Conservation (phyloP, 1,284 basidiomycete genomes). For the Afroboletus lepidellus region DNA sequence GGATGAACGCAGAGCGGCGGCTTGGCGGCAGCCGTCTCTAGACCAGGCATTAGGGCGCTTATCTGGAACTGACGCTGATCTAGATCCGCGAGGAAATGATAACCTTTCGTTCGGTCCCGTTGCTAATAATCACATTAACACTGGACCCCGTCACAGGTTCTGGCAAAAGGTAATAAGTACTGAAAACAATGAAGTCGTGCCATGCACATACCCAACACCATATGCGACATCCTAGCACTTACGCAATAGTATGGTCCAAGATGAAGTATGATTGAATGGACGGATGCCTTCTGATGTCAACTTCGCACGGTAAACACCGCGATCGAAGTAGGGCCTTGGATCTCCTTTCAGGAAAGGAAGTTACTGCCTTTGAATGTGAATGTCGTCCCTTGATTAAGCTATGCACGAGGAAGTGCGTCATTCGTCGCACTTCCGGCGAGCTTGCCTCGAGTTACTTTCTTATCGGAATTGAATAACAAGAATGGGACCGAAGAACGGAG, state of each 20-base stretch:
- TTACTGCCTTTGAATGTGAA: background rate
- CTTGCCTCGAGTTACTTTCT: too few relatives aligned
- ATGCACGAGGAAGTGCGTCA: too few relatives aligned
- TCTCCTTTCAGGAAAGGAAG: conserved; percentile 6
- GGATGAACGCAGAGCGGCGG: background rate
- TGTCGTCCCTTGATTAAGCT: background rate
- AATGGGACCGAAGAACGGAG: background rate
- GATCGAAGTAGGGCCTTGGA: background rate
- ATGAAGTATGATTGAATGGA: background rate
- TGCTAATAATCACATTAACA: background rate
- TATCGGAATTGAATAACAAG: too few relatives aligned
- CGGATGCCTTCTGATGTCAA: background rate
- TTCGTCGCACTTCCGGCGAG: too few relatives aligned
- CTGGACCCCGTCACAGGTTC: background rate
- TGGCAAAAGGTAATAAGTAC: background rate
- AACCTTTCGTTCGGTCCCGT: background rate
- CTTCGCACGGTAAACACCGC: background rate
- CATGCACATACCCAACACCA: background rate
- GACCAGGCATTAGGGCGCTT: too few relatives aligned
- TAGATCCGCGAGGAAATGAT: background rate
- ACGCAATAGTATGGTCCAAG: background rate
- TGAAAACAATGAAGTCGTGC: background rate
- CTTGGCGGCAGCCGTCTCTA: background rate
- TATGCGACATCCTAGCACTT: background rate
- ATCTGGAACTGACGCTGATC: too few relatives aligned